Base-by-base conservation (phyloP, 2,329 filamentous ascomycete genomes). In the Phialemonium atrogriseum region DNA sequence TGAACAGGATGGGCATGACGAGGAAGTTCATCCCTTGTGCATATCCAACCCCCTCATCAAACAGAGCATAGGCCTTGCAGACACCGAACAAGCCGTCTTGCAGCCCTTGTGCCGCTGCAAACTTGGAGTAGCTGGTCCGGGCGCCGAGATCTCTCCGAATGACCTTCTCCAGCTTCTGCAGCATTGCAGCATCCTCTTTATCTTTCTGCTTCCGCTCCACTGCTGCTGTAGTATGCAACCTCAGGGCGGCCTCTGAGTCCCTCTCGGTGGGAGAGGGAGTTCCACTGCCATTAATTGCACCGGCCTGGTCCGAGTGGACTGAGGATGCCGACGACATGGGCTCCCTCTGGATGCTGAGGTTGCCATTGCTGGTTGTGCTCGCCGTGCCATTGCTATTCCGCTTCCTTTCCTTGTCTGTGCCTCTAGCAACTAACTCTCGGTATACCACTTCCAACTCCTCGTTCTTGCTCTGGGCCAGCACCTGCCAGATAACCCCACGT, bases 11-110 rank as follows among this genome's bases (percentile, higher is more conserved):
- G 15, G 93, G 91, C 87, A 96, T 96, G 29, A 87, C 84, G 37
- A 98, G 76, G 50, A 98, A 98, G 53, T 96, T 98, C 84, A 98
- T 95, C 51, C 91, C 91, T 57, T 98, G 91, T 0, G 93, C 89
- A 56, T 98, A 98, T 19, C 91, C 89, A 21, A 98, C 91, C 7
- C 71, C 82, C 49, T 94, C 87, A 49, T 98, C 91, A 46, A 88
- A 96, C 18, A 98, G 67, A 10, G 91, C 91, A 59, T 98, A 98
- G 2, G 91, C 88, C 58, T 96, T 98, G 65, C 91, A 98, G 21
- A 98, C 77, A 22, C 88, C 88, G 57, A 94, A 96, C 8, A 98
- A 70, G 7, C 85, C 84, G 48, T 96, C 91, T 56, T 96, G 91
- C 25, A 94, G 76, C 20, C 87, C 88, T 39, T 88, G 83, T 20